Percentiles rank a stretch among this genome's conserved stretches.
phyloP scores from a whole-genome alignment of 345 rosid species.

The Firmiana major region DNA sequence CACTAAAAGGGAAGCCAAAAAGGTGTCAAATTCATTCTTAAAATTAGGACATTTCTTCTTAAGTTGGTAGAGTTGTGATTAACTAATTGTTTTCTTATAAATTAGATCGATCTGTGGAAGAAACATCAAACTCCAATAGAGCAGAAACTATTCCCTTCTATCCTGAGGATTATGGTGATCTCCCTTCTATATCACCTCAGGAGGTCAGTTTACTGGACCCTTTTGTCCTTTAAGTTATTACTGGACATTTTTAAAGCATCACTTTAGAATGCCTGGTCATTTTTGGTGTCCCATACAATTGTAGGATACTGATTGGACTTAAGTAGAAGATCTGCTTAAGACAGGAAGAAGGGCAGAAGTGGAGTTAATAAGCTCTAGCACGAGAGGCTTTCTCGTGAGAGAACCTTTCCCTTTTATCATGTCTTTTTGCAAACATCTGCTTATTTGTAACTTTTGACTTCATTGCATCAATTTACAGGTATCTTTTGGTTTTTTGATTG shows the following conservation, averaged over 20 bases:
- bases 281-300: constrained; percentile 21
- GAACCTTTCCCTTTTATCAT: background rate
- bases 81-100: constrained; percentile 41
- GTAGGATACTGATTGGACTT: constrained; percentile 77
- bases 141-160: constrained; percentile 23
- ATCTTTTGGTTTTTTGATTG: constrained; percentile 77
- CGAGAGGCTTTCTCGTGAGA: constrained; percentile 84
- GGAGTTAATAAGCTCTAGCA: constrained; percentile 74
- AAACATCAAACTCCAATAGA: constrained; percentile 27
- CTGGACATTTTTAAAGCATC: background rate
- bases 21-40: constrained; percentile 41
- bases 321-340: constrained; percentile 58
- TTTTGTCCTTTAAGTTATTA: background rate
- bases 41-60: constrained; percentile 9
- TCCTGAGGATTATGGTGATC: constrained; percentile 31
- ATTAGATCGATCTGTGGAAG: constrained; percentile 43
- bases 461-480: constrained; percentile 42
- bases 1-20: constrained; percentile 63
- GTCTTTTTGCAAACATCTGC: constrained; percentile 11
- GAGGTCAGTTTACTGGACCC: constrained; percentile 45
- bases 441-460: constrained; percentile 6
- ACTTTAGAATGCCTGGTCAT: constrained; percentile 12
- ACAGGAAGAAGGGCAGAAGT: constrained; percentile 60
- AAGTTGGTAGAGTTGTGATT: constrained; percentile 13
- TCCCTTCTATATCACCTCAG: constrained; percentile 38